These are phyloP conservation scores for Iris macrosiphon DNA, from an alignment of 106 monocot species.

Conservation along the genomic window DNA sequence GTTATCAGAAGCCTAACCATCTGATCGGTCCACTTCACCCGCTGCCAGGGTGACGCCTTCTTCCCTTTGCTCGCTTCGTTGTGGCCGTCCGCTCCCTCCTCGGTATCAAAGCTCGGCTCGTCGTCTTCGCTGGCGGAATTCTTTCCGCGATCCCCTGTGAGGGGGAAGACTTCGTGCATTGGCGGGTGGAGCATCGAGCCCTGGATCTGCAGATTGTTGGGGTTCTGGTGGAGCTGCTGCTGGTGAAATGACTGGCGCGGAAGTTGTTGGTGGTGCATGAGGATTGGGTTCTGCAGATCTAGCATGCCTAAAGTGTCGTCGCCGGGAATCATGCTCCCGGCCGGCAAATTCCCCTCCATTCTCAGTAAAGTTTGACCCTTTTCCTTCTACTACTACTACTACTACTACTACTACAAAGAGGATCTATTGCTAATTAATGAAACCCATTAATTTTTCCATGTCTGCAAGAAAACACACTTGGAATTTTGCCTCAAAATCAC, in stretches of 20 bases:
- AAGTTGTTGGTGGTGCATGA: conserved; percentile 28
- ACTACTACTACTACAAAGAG: not conserved
- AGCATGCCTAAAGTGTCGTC: conserved; percentile 19
- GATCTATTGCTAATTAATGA: too few species aligned
- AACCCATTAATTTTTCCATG: not conserved
- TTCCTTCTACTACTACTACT: too few species aligned
- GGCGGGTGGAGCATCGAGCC: conserved; percentile 19
- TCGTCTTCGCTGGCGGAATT: conserved; percentile 40
- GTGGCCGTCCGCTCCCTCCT: conserved; percentile 35
- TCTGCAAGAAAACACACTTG: not conserved
- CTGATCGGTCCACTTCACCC: conserved; percentile 79
- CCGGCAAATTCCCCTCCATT: conserved; percentile 33
- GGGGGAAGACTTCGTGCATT: conserved; percentile 29
- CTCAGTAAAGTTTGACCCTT: conserved; percentile 1
- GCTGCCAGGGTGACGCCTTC: conserved; percentile 49
- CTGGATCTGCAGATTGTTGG: conserved; percentile 9
- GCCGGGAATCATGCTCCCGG: conserved; percentile 33
- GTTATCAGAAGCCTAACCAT: conserved; percentile 88
- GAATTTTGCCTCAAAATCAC: not conserved
- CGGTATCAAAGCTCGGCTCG: conserved; percentile 31
- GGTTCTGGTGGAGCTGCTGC: conserved; percentile 6
- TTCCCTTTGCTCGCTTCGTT: conserved; percentile 35
- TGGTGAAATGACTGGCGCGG: conserved; percentile 11
- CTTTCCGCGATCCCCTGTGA: conserved; percentile 8
- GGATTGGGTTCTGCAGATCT: conserved; percentile 39